Evolutionary conservation across 768 basidiomycete genomes (phyloP), one percentile per base, ranked within the genome.

Genomic region (Lentinula raphanica): DNA sequence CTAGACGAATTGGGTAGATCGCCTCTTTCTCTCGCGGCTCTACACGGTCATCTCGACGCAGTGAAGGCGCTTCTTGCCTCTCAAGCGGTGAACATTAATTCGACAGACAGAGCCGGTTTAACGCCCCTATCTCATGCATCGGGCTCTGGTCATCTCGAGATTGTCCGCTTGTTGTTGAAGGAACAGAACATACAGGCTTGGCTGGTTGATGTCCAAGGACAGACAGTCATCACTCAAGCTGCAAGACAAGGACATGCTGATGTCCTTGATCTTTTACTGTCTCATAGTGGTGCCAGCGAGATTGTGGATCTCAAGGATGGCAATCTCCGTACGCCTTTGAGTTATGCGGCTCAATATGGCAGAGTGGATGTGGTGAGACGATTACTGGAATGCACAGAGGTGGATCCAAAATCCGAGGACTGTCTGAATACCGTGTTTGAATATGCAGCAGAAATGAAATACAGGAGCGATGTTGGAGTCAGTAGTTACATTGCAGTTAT

Each of bases 161-260:
- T 50, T 21, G 49, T 50, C 7, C 28, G 21, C 3, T 36, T 50
- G 23, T 13, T 50, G 8, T 36, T 50, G 19, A 1, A 44, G 42
- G 19, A 44, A 44, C 42, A 25, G 75, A 21, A 44, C 42, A 21
- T 44, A 23, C 19, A 23, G 19, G 42, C 23, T n/a, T 44, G 42
- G 42, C 9, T 21, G 21, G 19, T 44, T 17, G n/a, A 44, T 44
- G 1, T 21, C 19, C 42, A 44, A 21, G 42, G 42, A 23, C 42
- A 44, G 5, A 44, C 4, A 9, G 19, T 44, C 5, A 11, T 44
- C 1, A 44, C 42, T 19, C 21, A 21, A 23, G 42, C 23, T 25
- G 42, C 42, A 44, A 44, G 23, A 23, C 19, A 44, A 44, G 42
- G 42, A 12, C 42, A 44, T 44, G 21, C 21, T 12, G 19, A 12